Base-by-base conservation (phyloP, 805 yeast genomes). In the Candida golubevii region DNA sequence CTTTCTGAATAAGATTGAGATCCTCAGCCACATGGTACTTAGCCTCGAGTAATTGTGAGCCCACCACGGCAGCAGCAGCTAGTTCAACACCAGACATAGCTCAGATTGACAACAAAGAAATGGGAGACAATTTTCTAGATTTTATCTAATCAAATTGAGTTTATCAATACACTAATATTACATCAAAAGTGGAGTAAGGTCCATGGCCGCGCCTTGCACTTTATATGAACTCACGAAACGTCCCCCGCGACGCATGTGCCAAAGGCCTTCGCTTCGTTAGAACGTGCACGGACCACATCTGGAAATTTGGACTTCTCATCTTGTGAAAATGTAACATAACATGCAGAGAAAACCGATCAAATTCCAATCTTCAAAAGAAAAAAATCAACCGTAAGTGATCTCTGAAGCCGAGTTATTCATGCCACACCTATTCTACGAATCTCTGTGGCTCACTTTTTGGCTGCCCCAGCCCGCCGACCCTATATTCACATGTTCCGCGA, bases 11-110 rank as follows among this genome's bases (percentile, higher is more conserved):
- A 27, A 83, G 64, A 36, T 72, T 62, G 36, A 77, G 53, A 61
- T 85, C 95, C 34, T 82, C 85, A 36, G 57, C 55, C 26, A 75
- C 47, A 42, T 65, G 72, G 47, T 65, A 67, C 53, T 70, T 74
- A 15, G 77, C 69, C 45, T 79, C 79, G 41, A 77, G 62, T 45
- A 74, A 65, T 44, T 67, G 75, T 9, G 73, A 50, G 10, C 77
- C 75, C 36, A 72, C 61, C 1, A 66, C 49, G n/a, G 67, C 75
- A 29, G 73, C 76, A 18, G 71, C 64, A 26, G 66, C 67, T 38
- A 71, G 42, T 58, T 71, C 76, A 35, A 69, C 31, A 13, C 61
- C 62, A 9, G 69, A 57, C 72, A 67, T 67, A 32, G 15, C 15
- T 29, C 32, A 12, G 23, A 18, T 18, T 18, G 23, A 18, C 23